A percentile compares a stretch with the other conserved stretches of the same genome.
These are phyloP conservation scores for Lachnellula cervina DNA, from an alignment of 2,329 filamentous ascomycete genomes.

Conservation along the genomic window DNA sequence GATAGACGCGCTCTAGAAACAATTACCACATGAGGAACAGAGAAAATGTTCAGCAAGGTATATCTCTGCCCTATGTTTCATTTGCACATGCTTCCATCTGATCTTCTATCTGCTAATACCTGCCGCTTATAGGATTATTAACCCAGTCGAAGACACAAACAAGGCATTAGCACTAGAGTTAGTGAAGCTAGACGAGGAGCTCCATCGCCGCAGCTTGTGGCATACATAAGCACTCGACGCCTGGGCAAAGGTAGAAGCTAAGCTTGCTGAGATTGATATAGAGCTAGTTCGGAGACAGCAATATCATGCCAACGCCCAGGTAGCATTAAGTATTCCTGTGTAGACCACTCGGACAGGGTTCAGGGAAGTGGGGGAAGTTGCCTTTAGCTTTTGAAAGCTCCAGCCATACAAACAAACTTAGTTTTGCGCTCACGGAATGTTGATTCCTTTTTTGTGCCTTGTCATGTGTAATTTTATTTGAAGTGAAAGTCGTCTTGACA, in stretches of 20 bases:
- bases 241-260: neutral
- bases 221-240: neutral
- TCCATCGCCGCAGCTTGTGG: neutral
- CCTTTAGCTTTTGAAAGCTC: too few species aligned
- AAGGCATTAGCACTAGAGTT: neutral
- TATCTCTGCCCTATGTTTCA: neutral
- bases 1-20: neutral
- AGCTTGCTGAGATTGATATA: neutral
- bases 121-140: neutral
- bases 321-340: neutral
- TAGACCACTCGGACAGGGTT: neutral
- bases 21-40: neutral
- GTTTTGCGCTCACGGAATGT: too few species aligned
- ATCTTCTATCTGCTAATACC: too few species aligned
- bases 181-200: neutral
- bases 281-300: neutral
- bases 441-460: too few species aligned
- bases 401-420: too few species aligned
- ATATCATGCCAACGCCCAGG: neutral
- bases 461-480: too few species aligned
- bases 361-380: neutral
- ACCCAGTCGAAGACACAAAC: neutral
- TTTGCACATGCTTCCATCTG: neutral
- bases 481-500: too few species aligned
- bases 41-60: neutral